phyloP scores from a whole-genome alignment of 768 basidiomycete genomes.

The Mycena filopes region DNA sequence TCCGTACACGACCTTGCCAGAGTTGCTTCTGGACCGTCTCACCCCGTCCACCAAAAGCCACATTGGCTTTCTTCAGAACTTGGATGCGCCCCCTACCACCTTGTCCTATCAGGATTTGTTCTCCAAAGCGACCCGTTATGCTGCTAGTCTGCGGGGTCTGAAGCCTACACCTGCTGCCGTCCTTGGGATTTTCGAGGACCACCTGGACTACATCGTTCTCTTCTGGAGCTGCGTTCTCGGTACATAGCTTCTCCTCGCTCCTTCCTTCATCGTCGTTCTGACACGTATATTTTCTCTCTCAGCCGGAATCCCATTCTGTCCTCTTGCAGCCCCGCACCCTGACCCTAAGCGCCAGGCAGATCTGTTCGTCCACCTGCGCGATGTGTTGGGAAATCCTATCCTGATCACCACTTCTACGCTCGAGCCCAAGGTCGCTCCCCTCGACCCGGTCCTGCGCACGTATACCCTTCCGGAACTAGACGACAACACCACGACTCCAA shows the following conservation, averaged over 20 bases:
- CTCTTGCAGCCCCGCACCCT: constrained; percentile 43
- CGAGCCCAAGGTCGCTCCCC: constrained; percentile 1
- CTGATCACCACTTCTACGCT: constrained; percentile 46
- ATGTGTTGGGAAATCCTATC: constrained; percentile 39
- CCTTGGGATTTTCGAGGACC: constrained; percentile 41
- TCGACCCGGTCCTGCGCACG: constrained; percentile 4
- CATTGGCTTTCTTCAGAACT: constrained; percentile 2
- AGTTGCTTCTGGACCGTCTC: constrained; percentile 6
- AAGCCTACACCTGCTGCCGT: constrained; percentile 40
- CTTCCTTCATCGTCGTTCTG: background rate
- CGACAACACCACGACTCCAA: background rate
- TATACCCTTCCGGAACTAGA: constrained; percentile 9
- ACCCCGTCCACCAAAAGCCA: constrained; percentile 6
- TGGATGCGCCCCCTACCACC: background rate
- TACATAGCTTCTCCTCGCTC: constrained; percentile 11
- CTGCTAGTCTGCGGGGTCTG: constrained; percentile 39
- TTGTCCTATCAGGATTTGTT: constrained; percentile 7
- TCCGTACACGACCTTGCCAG: background rate
- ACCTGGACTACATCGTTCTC: constrained; percentile 41
- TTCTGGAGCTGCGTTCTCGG: constrained; percentile 49
- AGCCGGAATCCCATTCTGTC: constrained; percentile 45
- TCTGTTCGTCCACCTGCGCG: constrained; percentile 42
- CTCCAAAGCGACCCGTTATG: constrained; percentile 24
- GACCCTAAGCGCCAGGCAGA: constrained; percentile 39
- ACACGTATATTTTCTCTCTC: background rate